Conservation (phyloP, 805 yeast genomes). For the Ogataea nakhonphanomensis region DNA sequence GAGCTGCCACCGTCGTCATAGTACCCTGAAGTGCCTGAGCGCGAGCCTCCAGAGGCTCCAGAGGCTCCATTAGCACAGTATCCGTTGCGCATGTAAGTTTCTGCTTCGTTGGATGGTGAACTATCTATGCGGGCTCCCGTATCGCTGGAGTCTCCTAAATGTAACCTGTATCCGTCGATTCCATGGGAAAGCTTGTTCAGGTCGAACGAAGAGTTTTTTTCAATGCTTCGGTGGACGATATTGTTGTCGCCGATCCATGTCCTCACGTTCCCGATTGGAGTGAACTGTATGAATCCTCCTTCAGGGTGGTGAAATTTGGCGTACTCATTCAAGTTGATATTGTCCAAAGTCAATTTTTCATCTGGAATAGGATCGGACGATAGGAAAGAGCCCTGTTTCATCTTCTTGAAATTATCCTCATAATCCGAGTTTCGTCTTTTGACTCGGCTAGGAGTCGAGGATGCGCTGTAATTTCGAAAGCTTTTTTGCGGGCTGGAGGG, state of each 20-base stretch:
- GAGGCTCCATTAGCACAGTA: conserved; percentile 19
- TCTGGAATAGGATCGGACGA: conserved; percentile 5
- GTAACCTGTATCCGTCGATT: conserved; percentile 36
- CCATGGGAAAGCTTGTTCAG: conserved; percentile 31
- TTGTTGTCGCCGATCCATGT: conserved; percentile 41
- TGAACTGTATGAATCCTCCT: conserved; percentile 58
- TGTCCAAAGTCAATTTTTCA: conserved; percentile 26
- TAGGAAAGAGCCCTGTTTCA: conserved; percentile 21
- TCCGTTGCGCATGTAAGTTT: conserved; percentile 33
- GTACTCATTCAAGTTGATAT: conserved; percentile 41
- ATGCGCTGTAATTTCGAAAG: conserved; percentile 13
- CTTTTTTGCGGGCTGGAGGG: conserved; percentile 9
- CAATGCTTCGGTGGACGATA: conserved; percentile 45
- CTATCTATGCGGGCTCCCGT: conserved; percentile 7
- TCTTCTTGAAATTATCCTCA: conserved; percentile 31
- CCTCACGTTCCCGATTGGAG: conserved; percentile 62
- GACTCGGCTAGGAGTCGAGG: conserved; percentile 23
- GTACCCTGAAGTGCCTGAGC: conserved; percentile 7
- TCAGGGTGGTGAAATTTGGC: conserved; percentile 59
- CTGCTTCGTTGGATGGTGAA: conserved; percentile 34
- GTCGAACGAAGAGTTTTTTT: conserved; percentile 39
- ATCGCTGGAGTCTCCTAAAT: conserved; percentile 23
- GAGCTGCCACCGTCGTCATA: conserved; percentile 23
- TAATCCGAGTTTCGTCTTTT: conserved; percentile 38
- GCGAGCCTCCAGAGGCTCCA: background rate